Evolutionary conservation across 345 rosid genomes (phyloP).

Genomic region (Dipteronia sinensis): DNA sequence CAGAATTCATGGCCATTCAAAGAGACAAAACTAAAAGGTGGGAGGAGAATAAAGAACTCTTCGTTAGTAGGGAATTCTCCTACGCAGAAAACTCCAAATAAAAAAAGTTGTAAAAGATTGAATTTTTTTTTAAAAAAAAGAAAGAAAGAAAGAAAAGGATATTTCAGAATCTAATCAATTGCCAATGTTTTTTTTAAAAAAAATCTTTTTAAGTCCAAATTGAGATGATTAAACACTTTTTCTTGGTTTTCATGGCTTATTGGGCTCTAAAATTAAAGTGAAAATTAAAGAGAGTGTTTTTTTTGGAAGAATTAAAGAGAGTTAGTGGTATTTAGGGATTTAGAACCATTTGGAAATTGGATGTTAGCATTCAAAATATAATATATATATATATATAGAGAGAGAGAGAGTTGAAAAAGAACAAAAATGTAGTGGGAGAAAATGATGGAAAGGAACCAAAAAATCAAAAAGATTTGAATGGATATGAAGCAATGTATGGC

Average conservation of each 20-base stretch:
- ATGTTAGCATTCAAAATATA: not conserved
- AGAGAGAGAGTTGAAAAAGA: not conserved
- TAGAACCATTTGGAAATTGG: not conserved
- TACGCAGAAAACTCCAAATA: slow-evolving; percentile 22
- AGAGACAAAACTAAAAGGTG: slow-evolving; percentile 26
- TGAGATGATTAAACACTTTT: not conserved
- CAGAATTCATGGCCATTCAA: not conserved
- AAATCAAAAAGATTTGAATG: not conserved
- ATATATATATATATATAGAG: too few species aligned
- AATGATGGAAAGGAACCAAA: not conserved
- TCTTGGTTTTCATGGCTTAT: not conserved
- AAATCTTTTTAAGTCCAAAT: not conserved
- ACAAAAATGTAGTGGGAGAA: not conserved
- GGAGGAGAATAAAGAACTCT: slow-evolving; percentile 9
- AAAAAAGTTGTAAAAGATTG: not conserved
- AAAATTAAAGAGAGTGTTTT: not conserved
- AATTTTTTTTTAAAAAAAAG: too few species aligned
- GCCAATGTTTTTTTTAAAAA: too few species aligned
- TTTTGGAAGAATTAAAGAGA: not conserved
- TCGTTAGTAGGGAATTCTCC: slow-evolving; percentile 9
- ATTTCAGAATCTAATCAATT: slow-evolving; percentile 10
- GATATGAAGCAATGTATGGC: not conserved
- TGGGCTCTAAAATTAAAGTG: not conserved
- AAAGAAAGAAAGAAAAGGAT: not conserved
- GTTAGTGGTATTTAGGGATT: not conserved